phyloP scores from a whole-genome alignment of 1,139 yeast species.

The Candida sp. region DNA sequence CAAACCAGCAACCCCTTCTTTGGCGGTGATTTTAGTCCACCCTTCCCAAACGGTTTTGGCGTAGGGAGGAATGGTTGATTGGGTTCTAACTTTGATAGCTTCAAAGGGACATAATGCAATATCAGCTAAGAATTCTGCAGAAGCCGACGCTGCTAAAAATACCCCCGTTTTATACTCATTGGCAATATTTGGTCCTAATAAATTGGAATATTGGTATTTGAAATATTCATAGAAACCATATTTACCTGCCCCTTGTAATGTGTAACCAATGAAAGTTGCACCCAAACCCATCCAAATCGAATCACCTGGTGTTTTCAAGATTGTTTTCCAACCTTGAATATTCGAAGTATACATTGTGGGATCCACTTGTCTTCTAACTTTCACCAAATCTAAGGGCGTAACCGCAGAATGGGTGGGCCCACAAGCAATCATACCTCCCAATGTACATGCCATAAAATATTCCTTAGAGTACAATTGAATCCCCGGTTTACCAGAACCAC shows the following conservation, averaged over 20 bases:
- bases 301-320: conserved; percentile 71
- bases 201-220: conserved; percentile 70
- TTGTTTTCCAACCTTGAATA: conserved; percentile 72
- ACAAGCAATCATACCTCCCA: conserved; percentile 91
- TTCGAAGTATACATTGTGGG: conserved; percentile 69
- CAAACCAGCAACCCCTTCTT: conserved; percentile 69
- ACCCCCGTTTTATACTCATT: conserved; percentile 68
- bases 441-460: conserved; percentile 78
- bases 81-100: conserved; percentile 89
- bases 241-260: conserved; percentile 95
- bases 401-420: conserved; percentile 95
- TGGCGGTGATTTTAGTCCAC: conserved; percentile 58
- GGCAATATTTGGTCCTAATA: conserved; percentile 65
- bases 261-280: conserved; percentile 88
- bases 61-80: conserved; percentile 85
- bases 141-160: conserved; percentile 81
- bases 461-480: conserved; percentile 63
- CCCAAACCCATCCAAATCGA: conserved; percentile 85
- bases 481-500: conserved; percentile 7
- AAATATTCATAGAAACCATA: conserved; percentile 92
- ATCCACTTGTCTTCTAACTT: conserved; percentile 89
- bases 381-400: conserved; percentile 89
- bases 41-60: conserved; percentile 65
- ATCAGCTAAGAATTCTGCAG: conserved; percentile 93
- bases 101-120: conserved; percentile 88